These are phyloP conservation scores for Kurtzmaniella natalensis DNA, from an alignment of 1,139 yeast genomes.

Conservation along the genomic window DNA sequence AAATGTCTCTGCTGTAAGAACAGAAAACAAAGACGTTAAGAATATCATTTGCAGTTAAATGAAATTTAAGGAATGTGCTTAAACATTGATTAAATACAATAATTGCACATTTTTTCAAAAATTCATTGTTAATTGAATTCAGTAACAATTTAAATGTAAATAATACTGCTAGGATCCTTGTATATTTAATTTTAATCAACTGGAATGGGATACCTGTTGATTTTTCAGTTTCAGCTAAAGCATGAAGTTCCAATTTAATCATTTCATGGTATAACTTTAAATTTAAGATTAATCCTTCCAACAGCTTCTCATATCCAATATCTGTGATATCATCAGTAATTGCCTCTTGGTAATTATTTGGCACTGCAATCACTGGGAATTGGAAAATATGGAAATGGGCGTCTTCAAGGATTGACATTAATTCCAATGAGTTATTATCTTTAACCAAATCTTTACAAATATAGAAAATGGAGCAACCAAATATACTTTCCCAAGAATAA, in stretches of 20 bases:
- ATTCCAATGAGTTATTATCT: too few species aligned
- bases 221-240: conserved; percentile 5
- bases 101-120: background rate
- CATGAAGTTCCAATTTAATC: conserved; percentile 7
- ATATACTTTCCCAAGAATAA: conserved; percentile 1
- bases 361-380: conserved; percentile 29
- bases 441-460: background rate
- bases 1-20: background rate
- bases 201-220: background rate
- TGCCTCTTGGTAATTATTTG: conserved; percentile 13
- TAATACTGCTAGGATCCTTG: conserved; percentile 2
- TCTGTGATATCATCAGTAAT: conserved; percentile 8
- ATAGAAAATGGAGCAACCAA: conserved; percentile 1
- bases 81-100: background rate
- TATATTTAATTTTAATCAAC: conserved; percentile 6
- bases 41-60: background rate
- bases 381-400: conserved; percentile 8
- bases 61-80: background rate
- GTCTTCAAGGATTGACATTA: background rate
- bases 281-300: conserved; percentile 9
- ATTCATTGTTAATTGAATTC: background rate
- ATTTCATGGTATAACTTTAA: conserved; percentile 8
- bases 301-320: conserved; percentile 9
- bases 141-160: conserved; percentile 1
- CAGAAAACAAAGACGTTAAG: background rate